Evolutionary conservation across 495 filamentous ascomycete genomes (phyloP).

Genomic region (Podospora comata): DNA sequence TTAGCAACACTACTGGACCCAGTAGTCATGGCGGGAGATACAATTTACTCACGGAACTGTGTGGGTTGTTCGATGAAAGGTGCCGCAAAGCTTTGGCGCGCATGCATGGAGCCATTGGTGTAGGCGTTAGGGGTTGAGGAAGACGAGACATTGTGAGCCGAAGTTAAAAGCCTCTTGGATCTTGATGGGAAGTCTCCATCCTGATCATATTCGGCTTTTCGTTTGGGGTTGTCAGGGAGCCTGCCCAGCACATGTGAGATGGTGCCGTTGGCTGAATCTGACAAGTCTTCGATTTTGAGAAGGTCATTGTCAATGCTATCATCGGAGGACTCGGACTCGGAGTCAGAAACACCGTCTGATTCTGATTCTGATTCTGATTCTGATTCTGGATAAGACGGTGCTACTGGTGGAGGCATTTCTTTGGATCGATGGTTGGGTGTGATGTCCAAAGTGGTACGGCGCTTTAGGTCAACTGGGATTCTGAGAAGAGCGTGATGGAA

Average conservation of each 20-base stretch:
- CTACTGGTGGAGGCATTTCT: constrained; percentile 4
- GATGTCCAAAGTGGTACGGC: not conserved
- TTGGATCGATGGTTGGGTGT: not conserved
- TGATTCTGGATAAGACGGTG: not conserved
- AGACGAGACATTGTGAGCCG: not conserved
- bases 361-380: not conserved
- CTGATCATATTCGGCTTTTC: not conserved
- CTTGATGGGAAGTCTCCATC: not conserved
- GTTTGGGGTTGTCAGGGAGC: constrained; percentile 2
- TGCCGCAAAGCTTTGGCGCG: not conserved
- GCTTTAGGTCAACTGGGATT: not conserved
- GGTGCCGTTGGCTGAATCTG: not conserved
- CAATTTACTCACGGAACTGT: not conserved
- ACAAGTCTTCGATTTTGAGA: not conserved
- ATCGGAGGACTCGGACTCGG: not conserved
- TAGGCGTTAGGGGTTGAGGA: not conserved
- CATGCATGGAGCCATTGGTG: not conserved
- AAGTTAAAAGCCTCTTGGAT: not conserved
- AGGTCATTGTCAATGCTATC: not conserved
- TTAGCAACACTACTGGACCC: not conserved
- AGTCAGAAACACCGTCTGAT: not conserved
- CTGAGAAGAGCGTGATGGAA: not conserved
- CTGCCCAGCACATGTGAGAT: constrained; percentile 8
- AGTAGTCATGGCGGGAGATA: not conserved
- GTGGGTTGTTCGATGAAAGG: not conserved